A percentile compares a stretch with the other conserved stretches of the same genome.
Conservation (phyloP, 2,329 filamentous ascomycete genomes). For the Blastomyces parvus region DNA sequence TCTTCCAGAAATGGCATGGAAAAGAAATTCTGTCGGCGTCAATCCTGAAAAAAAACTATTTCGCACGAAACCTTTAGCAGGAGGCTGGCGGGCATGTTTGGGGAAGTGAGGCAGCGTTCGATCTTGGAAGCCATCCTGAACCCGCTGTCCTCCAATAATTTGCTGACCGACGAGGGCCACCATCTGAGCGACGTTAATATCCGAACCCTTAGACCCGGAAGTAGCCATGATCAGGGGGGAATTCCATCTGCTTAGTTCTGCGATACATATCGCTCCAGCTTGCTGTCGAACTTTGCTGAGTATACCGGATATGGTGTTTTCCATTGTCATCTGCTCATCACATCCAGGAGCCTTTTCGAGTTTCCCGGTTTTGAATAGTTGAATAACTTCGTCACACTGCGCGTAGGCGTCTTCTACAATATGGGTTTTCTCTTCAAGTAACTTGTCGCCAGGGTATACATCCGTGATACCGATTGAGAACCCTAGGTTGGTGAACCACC, state of each 20-base stretch:
- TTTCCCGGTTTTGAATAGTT: conserved; percentile 67
- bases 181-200: conserved; percentile 99
- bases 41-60: conserved; percentile 97
- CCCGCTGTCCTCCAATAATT: conserved; percentile 88
- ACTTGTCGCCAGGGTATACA: conserved; percentile 68
- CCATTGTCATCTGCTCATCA: conserved; percentile 82
- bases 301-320: conserved; percentile 82
- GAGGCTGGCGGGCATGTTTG: conserved; percentile 84
- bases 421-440: conserved; percentile 63
- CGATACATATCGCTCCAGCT: conserved; percentile 83
- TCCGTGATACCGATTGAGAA: conserved; percentile 96
- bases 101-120: conserved; percentile 90
- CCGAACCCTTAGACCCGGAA: conserved; percentile 91
- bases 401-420: conserved; percentile 71
- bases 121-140: conserved; percentile 93
- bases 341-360: conserved; percentile 81
- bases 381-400: conserved; percentile 74
- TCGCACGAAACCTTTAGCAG: conserved; percentile 89
- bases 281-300: conserved; percentile 84
- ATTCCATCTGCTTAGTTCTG: conserved; percentile 81
- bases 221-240: conserved; percentile 94
- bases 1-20: conserved; percentile 96
- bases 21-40: conserved; percentile 84
- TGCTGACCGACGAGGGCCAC: conserved; percentile 94
- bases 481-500: conserved; percentile 78